Evolutionary conservation across 2,329 filamentous ascomycete species (phyloP), one percentile per base, ranked within the genome.

Genomic region (Alternaria sp.): DNA sequence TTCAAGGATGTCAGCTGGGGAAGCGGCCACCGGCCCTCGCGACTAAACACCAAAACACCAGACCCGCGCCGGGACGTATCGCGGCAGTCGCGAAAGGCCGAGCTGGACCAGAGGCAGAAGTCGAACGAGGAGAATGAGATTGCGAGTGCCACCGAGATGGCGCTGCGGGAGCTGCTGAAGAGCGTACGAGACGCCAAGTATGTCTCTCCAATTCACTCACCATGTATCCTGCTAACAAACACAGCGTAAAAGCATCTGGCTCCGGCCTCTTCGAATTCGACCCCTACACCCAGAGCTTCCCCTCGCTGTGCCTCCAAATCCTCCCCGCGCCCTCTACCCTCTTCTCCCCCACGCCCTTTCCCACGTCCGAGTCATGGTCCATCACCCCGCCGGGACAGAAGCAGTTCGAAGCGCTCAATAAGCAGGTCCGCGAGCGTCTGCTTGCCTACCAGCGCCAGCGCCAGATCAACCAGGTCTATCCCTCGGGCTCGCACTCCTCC

Each of bases 131-230:
- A 92, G 40, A 81, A 87, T 70, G 94, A 97, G 76, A 93, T 88
- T n/a, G 90, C 91, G 19, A 88, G 89, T 67, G 94, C 94, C 6
- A 89, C 94, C 21, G 93, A 97, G 81, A 82, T 97, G 76, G 93
- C 95, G 7, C 81, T 97, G 70, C 86, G 92, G 66, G 95, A 97
- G 81, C 84, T 97, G 47, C 81, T 97, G 58, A 89, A 90, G 73
- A 94, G 91, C 64, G 87, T 94, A 78, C 89, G 91, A 76, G 92
- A 93, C 66, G 93, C 94, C 68, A 93, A 90, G 92, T 94, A 85
- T 54, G 74, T 60, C 36, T 6, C 36, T 6, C 19, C 23, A 47
- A 12, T 7, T 17, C 32, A 26, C 26, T 21, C 23, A 15, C 19
- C 21, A 23, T 17, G 30, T 28, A 44, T 47, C 23, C 25, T 11